A percentile compares a stretch with the other conserved stretches of the same genome.
Evolutionary conservation across 1,284 basidiomycete species (phyloP).

Genomic region (Phenoliferia sp.): DNA sequence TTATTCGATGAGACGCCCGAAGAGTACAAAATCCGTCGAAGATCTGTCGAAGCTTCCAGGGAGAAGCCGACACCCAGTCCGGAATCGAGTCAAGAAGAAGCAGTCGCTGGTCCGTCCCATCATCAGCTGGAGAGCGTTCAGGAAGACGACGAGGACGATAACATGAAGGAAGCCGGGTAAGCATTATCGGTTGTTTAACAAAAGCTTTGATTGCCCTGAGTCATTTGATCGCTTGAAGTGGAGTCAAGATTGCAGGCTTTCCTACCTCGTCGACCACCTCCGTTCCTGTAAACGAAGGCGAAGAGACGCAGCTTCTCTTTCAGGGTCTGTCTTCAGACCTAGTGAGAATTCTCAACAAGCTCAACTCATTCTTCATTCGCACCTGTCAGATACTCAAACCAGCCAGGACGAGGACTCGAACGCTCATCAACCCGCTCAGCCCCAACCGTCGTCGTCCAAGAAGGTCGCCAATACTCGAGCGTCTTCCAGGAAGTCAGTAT

Average conservation of each 20-base stretch:
- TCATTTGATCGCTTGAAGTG: neutral
- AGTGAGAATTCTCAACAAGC: neutral
- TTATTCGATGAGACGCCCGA: conserved; percentile 12
- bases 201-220: no score
- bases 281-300: neutral
- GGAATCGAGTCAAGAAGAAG: neutral
- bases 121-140: neutral
- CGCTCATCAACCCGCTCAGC: neutral
- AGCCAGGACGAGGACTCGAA: neutral
- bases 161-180: neutral
- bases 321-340: neutral
- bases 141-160: neutral
- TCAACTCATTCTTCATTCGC: neutral
- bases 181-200: no score
- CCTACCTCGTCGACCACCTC: neutral
- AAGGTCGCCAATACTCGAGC: neutral
- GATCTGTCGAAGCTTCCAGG: neutral
- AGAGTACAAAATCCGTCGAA: neutral
- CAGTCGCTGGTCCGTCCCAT: neutral
- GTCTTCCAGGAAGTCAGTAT: neutral
- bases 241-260: neutral
- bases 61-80: no score
- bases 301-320: neutral
- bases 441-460: neutral
- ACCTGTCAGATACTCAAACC: neutral